Percentiles rank a stretch among this genome's conserved stretches.
These are phyloP conservation scores for Mrakia blollopis DNA, from an alignment of 768 basidiomycete species.

Conservation along the genomic window DNA sequence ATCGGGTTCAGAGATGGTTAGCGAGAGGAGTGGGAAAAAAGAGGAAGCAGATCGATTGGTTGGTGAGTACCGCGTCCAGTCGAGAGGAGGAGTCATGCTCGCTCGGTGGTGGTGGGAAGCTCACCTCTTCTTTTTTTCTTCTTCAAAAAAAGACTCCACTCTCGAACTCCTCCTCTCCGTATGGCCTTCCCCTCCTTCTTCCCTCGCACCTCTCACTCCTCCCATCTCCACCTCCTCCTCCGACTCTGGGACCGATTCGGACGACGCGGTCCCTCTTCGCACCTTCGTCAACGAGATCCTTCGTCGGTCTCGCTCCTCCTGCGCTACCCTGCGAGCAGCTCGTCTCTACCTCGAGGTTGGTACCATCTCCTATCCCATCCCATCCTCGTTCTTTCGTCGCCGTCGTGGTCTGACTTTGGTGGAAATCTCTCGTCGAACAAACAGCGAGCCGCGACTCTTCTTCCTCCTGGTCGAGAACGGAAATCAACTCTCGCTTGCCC, in stretches of 20 bases:
- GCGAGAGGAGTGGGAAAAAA: constrained; percentile 22
- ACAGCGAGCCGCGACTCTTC: constrained; percentile 19
- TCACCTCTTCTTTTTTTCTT: background rate
- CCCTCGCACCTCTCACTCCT: background rate
- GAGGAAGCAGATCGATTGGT: constrained; percentile 31
- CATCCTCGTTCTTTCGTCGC: constrained; percentile 1
- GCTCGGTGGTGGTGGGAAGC: background rate
- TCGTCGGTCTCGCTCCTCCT: constrained; percentile 76
- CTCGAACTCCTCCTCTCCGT: constrained; percentile 28
- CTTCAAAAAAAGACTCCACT: constrained; percentile 28
- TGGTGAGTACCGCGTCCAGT: constrained; percentile 19
- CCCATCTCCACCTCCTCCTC: background rate
- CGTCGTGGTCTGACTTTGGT: background rate
- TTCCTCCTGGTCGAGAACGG: background rate
- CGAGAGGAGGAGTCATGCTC: background rate
- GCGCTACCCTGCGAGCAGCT: constrained; percentile 77
- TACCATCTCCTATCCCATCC: background rate
- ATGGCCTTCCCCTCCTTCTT: constrained; percentile 14
- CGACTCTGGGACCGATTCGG: background rate
- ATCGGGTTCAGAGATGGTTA: background rate
- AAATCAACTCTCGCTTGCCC: constrained; percentile 61
- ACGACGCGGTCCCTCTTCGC: constrained; percentile 52
- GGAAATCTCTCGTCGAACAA: background rate
- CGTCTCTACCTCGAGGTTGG: constrained; percentile 36
- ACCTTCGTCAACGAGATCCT: constrained; percentile 84